Base-by-base conservation (phyloP, 2,329 filamentous ascomycete species). In the Verticillium longisporum region DNA sequence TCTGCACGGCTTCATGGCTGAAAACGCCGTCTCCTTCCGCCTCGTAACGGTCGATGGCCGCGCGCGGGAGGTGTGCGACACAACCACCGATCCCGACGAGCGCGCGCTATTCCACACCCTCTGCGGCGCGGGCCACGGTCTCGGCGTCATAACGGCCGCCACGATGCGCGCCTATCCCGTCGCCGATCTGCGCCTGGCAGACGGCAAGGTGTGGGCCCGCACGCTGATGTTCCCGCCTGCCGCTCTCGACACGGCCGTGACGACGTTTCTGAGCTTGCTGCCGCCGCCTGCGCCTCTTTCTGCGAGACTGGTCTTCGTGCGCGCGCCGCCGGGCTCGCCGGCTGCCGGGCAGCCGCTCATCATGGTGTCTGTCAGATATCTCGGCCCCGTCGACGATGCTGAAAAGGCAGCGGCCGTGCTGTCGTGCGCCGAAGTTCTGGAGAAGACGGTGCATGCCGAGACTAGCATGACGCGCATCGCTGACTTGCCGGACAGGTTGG, bases 111-210 rank as follows among this genome's bases (percentile, higher is more conserved):
- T 72, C 63, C 62, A 71, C 10, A 65, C 66, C 2, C 63, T 76
- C 1, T 66, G 72, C 15, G 74, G 74, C 2, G 73, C 69, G 6
- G 74, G 74, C 0, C 71, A 72, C 26, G 74, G 74, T 0, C 59
- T 76, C 0, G 69, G 72, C 1, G 66, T 74, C 5, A 66, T 76
- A 10, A 70, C 69, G 0, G 64, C 68, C n/a, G 36, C 71, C 0
- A 73, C 66, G 0, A 64, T 74, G 9, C 61, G 61, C 0, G 65
- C 60, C 0, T 72, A 68, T n/a, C 64, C 66, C 5, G 61, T 76
- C 0, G 60, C 67, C 0, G 38, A 45, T 5, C 67, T 76, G 7
- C 56, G 63, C n/a, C 61, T 76, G 58, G 58, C 65, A 0, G 67
- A 70, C 1, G 59, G 69, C 53, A 71, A 70, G 31, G 61, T 75